Base-by-base conservation (phyloP, 257 asterid species). In the Pogostemon cablin region DNA sequence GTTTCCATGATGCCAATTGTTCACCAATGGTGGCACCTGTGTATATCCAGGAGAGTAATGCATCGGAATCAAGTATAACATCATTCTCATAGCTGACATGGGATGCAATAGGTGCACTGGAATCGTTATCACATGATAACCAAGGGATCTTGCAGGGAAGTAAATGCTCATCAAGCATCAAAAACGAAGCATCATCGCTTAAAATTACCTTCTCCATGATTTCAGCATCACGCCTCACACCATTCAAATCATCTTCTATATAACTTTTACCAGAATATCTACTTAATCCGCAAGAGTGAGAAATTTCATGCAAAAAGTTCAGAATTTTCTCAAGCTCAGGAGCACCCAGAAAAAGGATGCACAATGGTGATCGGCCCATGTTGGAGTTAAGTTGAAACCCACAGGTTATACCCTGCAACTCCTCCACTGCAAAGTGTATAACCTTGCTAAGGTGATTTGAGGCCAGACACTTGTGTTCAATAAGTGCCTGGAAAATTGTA, bases 31-130 rank as follows among this genome's bases (percentile, higher is more conserved):
- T 82, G 57, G 88, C 82, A 40, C 96, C 93, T 44, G 67, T 68
- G 75, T 85, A 91, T 80, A 93, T 82, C 99, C 99, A 93, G 71
- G 96, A 87, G 72, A 93, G 78, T 57, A 93, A 79, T 59, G 95
- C 84, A 78, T 89, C 91, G 17, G 90, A 78, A 82, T 91, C 97
- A 66, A 86, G 82, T 62, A 78, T 69, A 69, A 55, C 81, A 35
- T 78, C 87, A 69, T 80, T 75, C 32, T 81, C 91, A 78, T 56
- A 69, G 75, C 59, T 75, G 65, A 70, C 49, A 82, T 53, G 77
- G 48, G 88, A 75, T 48, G 82, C 62, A 55, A 79, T 69, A 48
- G 72, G 40, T 5, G 72, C 67, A 73, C 73, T 67, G n/a, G 81
- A 68, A 79, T 34, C 70, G 64, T 69, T 79, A 72, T 78, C 77